Conservation (phyloP, 176 grass and related monocot species). For the Oryza meyeriana region DNA sequence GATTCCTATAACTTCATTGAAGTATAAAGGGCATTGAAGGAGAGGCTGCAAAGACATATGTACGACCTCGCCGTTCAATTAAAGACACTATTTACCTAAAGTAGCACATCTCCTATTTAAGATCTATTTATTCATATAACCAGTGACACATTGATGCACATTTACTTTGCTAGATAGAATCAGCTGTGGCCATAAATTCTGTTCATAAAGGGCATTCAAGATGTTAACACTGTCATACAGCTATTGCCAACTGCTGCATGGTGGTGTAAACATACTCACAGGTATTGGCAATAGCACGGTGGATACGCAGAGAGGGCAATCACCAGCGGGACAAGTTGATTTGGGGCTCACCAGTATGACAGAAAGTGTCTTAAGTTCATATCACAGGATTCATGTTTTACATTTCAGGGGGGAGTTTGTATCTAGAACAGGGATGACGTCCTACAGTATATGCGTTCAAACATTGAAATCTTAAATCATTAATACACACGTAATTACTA, state of each 20-base stretch:
- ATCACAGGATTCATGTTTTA: constrained; percentile 10
- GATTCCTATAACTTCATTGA: constrained; percentile 30
- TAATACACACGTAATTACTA: not conserved
- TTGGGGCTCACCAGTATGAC: constrained; percentile 1
- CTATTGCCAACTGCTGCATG: constrained; percentile 38
- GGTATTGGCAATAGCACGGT: constrained; percentile 23
- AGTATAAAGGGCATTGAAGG: constrained; percentile 45
- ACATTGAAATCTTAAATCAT: not conserved
- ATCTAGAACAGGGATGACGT: not conserved
- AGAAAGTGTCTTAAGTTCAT: not conserved
- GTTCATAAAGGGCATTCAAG: constrained; percentile 49
- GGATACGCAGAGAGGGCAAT: not conserved
- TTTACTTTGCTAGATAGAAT: constrained; percentile 41
- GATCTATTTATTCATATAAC: constrained; percentile 32
- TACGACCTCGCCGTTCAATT: constrained; percentile 12
- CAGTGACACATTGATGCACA: constrained; percentile 43
- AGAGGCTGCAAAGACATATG: constrained; percentile 24
- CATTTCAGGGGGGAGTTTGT: not conserved
- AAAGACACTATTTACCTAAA: constrained; percentile 45
- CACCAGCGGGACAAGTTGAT: not conserved
- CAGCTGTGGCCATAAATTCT: constrained; percentile 45
- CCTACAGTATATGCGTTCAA: not conserved
- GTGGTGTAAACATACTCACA: constrained; percentile 33
- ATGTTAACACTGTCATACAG: constrained; percentile 42
- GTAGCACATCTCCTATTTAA: constrained; percentile 33